A percentile compares a stretch with the other conserved stretches of the same genome.
These are phyloP conservation scores for Diplodia mutila DNA, from an alignment of 2,329 filamentous ascomycete genomes.

Conservation along the genomic window DNA sequence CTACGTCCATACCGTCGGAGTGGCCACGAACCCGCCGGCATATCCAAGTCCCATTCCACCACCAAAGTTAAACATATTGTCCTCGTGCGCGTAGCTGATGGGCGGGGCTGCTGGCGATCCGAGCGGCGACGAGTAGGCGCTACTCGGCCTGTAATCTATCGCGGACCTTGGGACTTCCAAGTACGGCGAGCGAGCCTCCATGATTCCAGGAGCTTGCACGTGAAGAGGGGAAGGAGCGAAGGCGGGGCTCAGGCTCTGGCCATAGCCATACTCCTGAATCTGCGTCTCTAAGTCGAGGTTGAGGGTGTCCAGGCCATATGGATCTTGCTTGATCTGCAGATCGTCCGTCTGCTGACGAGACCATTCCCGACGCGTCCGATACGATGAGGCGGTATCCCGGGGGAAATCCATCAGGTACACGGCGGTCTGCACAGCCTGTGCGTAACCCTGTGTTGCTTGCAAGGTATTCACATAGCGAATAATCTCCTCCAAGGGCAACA, in stretches of 20 bases:
- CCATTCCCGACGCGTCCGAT: constrained; percentile 48
- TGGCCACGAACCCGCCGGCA: constrained; percentile 49
- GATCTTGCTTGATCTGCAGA: constrained; percentile 38
- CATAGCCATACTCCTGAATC: constrained; percentile 46
- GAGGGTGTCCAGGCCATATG: constrained; percentile 44
- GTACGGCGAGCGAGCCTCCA: constrained; percentile 46
- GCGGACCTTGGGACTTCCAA: constrained; percentile 50
- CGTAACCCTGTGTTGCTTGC: constrained; percentile 51
- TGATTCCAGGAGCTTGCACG: constrained; percentile 41
- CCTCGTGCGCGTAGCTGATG: constrained; percentile 43
- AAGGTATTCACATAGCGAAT: constrained; percentile 73
- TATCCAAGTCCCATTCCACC: constrained; percentile 42
- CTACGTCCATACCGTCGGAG: constrained; percentile 48
- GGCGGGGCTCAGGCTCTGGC: constrained; percentile 53
- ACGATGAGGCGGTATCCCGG: constrained; percentile 47
- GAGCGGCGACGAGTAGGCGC: constrained; percentile 43
- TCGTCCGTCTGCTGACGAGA: constrained; percentile 41
- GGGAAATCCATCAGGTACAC: constrained; percentile 53
- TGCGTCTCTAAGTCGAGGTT: constrained; percentile 46
- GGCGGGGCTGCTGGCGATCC: constrained; percentile 41
- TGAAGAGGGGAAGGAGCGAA: constrained; percentile 53
- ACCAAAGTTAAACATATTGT: constrained; percentile 46
- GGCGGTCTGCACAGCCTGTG: constrained; percentile 48
- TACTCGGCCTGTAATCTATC: constrained; percentile 36
- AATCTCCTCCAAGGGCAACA: constrained; percentile 85